Percentiles rank a stretch among this genome's conserved stretches.
phyloP scores from a whole-genome alignment of 306 rosid genomes.

The Citrullus mucosospermus region DNA sequence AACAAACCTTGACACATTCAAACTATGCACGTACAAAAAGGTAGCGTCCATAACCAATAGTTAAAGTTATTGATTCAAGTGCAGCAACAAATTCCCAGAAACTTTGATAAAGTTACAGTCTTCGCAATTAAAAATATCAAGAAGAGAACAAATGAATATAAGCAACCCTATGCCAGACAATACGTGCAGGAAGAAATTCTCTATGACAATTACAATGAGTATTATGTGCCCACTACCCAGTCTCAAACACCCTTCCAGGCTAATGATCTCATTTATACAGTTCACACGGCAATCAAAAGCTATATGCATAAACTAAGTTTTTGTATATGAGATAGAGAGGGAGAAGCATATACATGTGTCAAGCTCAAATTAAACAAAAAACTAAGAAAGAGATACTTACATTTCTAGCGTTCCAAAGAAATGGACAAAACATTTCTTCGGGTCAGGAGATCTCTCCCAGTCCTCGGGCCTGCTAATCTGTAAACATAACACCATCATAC shows the following conservation, averaged over 20 bases:
- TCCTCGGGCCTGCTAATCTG: constrained; percentile 97
- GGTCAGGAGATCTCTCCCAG: constrained; percentile 72
- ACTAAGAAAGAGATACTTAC: constrained; percentile 38
- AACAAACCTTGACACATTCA: not conserved
- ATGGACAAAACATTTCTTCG: constrained; percentile 84
- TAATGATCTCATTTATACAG: not conserved
- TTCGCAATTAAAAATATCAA: not conserved
- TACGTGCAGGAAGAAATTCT: not conserved
- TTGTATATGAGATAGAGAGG: not conserved
- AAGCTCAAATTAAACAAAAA: not conserved
- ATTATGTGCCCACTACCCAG: not conserved
- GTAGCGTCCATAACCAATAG: not conserved
- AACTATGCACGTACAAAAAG: not conserved
- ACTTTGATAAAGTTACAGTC: not conserved
- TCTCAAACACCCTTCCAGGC: not conserved
- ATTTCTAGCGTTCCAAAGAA: constrained; percentile 89
- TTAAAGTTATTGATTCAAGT: not conserved
- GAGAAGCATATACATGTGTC: not conserved
- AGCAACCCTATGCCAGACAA: not conserved
- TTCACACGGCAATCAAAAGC: not conserved
- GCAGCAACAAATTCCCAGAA: not conserved
- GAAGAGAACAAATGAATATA: not conserved
- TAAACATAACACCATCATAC: constrained; percentile 18
- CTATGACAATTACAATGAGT: not conserved
- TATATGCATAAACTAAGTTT: not conserved